Evolutionary conservation across 495 filamentous ascomycete species (phyloP), one percentile per base, ranked within the genome.

Genomic region (Penicillium paradoxum): DNA sequence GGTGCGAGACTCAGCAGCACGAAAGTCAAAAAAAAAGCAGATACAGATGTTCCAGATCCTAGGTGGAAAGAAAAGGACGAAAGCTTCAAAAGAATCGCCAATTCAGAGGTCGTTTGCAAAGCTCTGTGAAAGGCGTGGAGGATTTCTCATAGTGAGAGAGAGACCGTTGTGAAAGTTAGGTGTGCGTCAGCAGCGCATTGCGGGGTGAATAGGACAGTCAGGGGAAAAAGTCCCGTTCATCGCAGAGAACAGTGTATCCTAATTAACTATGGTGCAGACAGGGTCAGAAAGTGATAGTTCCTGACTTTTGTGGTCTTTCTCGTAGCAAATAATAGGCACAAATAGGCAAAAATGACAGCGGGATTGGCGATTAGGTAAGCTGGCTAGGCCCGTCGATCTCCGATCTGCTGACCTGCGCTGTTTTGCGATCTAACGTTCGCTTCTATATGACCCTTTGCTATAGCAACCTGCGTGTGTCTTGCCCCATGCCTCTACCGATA

Each of bases 131-230:
- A 33, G 17, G 38, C 18, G 47, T 32, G 47, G 39, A 41, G 38
- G 45, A 45, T 32, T 48, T 48, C 48, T 51, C 48, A 51, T 51
- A 42, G 38, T 51, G 48, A 42, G 48, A 51, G 39, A 40, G 38
- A 32, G 34, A 17, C 34, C 38, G 24, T 19, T 22, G 33, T 25
- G 22, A 43, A 18, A 42, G 39, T 24, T 42, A 25, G 25, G 40
- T 43, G 40, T n/a, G 21, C 24, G 45, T 48, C 32, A 48, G 45
- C 45, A 48, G 19, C 25, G 45, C 45, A 47, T 48, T 48, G 32
- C 43, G 43, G 43, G 43, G 43, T 32, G 27, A 32, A 33, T 24
- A 19, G 32, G 24, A 43, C 21, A 15, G 39, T 19, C 14, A 25
- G 40, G 24, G 22, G 0, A 48, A 37, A 48, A 48, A 48, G 45